Base-by-base conservation (phyloP, 805 yeast species). In the Vanderwaltozyma verrucispora region DNA sequence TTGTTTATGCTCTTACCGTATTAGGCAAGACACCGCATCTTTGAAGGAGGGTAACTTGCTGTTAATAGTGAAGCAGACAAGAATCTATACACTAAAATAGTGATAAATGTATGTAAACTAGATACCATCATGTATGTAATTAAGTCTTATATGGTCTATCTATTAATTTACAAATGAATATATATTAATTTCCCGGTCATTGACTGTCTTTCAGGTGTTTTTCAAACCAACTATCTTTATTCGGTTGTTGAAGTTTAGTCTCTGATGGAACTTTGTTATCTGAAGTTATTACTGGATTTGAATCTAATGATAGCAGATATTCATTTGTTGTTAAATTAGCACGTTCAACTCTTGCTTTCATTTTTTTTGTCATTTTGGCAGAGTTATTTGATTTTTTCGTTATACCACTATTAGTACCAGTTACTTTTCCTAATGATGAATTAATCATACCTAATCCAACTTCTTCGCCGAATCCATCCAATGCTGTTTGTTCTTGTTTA, bases 401-500 rank as follows among this genome's bases (percentile, higher is more conserved):
- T 43, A 31, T 46, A 42, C 39, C 44, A n/a, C 43, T 33, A 1
- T 37, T 17, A 2, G 54, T 41, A 12, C 59, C 59, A 15, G 54
- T 44, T 13, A 44, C 50, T 30, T 43, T 37, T 28, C 43, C 40
- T 16, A 49, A 17, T 29, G 52, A 34, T 2, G 55, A 37, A 21
- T 40, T 44, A 11, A 76, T 67, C 85, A 84, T 75, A 3, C 95
- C 95, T 34, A 86, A 51, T 0, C 95, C 95, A 24, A 81, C 64
- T 49, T 85, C 95, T 37, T 84, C 87, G 10, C 94, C 94, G 53
- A 65, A 80, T 0, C 75, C 67, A 43, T 81, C 87, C 43, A 65
- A 63, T 3, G 68, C 63, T 1, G 78, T 69, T 16, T 69, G 74
- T 52, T 85, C 95, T 44, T 69, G 67, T 48, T 77, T 71, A 6